Evolutionary conservation across 2,329 filamentous ascomycete genomes (phyloP).

Genomic region (Cercospora zeina): DNA sequence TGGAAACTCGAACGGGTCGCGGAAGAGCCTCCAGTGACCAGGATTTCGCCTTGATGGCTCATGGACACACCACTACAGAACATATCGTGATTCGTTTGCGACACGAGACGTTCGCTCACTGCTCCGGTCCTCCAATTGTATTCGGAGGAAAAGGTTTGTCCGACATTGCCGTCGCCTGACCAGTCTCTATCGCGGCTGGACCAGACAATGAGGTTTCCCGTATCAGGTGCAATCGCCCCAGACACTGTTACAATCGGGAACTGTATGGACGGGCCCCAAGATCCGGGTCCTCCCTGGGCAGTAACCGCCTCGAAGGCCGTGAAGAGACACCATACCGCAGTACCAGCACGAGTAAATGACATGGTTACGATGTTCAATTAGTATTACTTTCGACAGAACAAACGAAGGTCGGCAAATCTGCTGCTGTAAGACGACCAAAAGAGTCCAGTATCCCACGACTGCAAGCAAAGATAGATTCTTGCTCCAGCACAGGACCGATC

Average conservation of each 20-base stretch:
- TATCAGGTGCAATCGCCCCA: constrained; percentile 10
- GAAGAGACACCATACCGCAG: neutral
- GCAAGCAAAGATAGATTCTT: neutral
- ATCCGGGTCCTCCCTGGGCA: constrained; percentile 7
- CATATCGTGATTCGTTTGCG: constrained; percentile 55
- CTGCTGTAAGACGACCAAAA: neutral
- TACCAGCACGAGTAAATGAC: neutral
- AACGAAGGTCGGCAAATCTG: neutral
- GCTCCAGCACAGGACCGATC: neutral
- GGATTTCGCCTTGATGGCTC: constrained; percentile 51
- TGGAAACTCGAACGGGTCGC: constrained; percentile 54
- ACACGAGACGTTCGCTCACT: constrained; percentile 29
- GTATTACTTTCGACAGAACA: neutral
- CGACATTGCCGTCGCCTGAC: constrained; percentile 14
- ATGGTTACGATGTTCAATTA: neutral
- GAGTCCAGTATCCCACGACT: neutral
- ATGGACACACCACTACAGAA: constrained; percentile 59
- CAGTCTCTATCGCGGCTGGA: constrained; percentile 5
- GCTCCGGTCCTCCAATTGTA: constrained; percentile 21
- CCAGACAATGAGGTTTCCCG: constrained; percentile 14
- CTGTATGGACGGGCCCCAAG: constrained; percentile 11
- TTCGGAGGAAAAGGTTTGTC: constrained; percentile 16
- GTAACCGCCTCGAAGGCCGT: constrained; percentile 1
- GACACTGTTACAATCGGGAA: constrained; percentile 13
- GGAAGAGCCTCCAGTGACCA: constrained; percentile 58